Percentiles rank a stretch among this genome's conserved stretches.
Conservation (phyloP, 2,329 filamentous ascomycete species). For the Biscogniauxia mediterranea region DNA sequence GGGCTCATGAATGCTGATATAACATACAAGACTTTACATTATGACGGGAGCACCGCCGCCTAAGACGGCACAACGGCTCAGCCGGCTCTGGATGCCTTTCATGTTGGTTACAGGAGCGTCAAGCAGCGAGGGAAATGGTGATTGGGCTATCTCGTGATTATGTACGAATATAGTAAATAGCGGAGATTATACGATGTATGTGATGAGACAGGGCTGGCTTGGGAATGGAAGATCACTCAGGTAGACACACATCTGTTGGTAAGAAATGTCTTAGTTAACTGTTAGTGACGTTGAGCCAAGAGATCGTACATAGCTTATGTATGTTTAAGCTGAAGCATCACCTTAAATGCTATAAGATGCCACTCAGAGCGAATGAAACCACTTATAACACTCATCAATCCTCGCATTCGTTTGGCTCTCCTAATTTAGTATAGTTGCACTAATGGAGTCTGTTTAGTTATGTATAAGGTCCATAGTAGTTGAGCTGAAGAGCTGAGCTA, state of each 20-base stretch:
- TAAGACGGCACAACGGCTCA: not conserved
- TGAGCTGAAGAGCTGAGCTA: not conserved
- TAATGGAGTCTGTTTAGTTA: not conserved
- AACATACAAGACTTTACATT: not conserved
- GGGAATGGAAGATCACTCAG: not conserved
- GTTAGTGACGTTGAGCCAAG: not conserved
- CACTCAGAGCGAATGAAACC: no score
- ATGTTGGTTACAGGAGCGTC: not conserved
- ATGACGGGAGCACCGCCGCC: not conserved
- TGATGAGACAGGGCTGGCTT: not conserved
- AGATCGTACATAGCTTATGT: no score
- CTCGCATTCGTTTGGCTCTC: not conserved
- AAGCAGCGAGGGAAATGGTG: not conserved
- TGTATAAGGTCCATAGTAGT: not conserved
- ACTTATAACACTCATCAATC: no score
- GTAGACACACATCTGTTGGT: not conserved
- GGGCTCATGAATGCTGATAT: not conserved
- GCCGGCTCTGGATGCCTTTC: not conserved
- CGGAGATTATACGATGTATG: not conserved
- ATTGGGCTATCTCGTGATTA: not conserved
- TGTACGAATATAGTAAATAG: not conserved
- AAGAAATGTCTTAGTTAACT: not conserved
- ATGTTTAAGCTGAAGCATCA: not conserved
- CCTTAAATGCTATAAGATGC: not conserved
- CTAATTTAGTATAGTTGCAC: not conserved